Base-by-base conservation (phyloP, 352 stramenopile genomes). In the Globisporangium middletonii region DNA sequence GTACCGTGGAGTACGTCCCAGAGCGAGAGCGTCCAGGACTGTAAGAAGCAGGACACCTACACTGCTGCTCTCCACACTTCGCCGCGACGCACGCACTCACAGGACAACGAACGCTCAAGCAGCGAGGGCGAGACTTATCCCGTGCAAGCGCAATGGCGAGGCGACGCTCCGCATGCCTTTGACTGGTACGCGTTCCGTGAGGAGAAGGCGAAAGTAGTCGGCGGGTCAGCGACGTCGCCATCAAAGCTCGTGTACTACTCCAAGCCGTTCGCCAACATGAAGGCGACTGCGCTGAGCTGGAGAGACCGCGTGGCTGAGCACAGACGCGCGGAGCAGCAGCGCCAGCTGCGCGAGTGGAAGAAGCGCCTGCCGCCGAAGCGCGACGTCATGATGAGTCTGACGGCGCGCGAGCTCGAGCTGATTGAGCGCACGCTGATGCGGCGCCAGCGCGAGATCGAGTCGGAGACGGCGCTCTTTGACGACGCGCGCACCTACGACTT, bases 161-260 rank as follows among this genome's bases (percentile, higher is more conserved):
- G 9, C n/a, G 27, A 33, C 23, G 26, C 12, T 1, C 19, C 3
- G 6, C 27, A 9, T n/a, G 53, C 28, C 1, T 62, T 75, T 28
- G 64, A 78, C 41, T 79, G 71, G 71, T 53, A 68, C 58, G 52
- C 44, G 18, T 76, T 74, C 42, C 62, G 71, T 12, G 33, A 37
- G 4, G 47, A 59, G 4, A 67, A 63, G 11, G 19, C n/a, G 3
- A 37, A 46, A 23, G 18, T 9, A 9, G 33, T 38, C 33, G 33
- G 33, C 43, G 43, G 8, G n/a, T 19, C 12, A 42, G 33, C 19
- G 1, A 13, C 33, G 16, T 35, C 48, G 4, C 2, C 44, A 35
- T n/a, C 53, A 9, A 64, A 83, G 27, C 68, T 89, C 13, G 71
- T 74, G 27, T 79, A 74, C 41, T 89, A 83, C 61, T 79, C 77